These are phyloP conservation scores for Boletus huronensis DNA, from an alignment of 768 basidiomycete genomes.

Conservation along the genomic window DNA sequence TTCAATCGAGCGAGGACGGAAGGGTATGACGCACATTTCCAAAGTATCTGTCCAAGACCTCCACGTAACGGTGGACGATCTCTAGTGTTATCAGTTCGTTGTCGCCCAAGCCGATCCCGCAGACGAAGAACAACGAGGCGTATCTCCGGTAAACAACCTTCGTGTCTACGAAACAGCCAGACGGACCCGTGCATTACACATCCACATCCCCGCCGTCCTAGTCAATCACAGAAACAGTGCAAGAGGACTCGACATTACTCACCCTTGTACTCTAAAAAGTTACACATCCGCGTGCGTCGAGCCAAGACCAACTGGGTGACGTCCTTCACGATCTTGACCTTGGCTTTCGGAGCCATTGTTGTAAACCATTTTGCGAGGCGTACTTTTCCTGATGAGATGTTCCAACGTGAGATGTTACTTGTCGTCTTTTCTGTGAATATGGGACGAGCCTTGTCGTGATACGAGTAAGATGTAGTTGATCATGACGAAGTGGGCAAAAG, in stretches of 20 bases:
- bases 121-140: constrained; percentile 93
- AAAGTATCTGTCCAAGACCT: constrained; percentile 70
- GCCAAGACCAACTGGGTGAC: constrained; percentile 90
- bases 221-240: constrained; percentile 28
- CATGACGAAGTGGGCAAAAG: constrained; percentile 39
- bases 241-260: constrained; percentile 15
- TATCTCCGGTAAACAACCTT: constrained; percentile 95
- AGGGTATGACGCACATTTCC: constrained; percentile 35
- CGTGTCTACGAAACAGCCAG: constrained; percentile 44
- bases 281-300: constrained; percentile 88
- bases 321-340: constrained; percentile 92
- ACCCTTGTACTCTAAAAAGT: constrained; percentile 97
- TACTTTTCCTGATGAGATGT: constrained; percentile 66
- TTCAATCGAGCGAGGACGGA: neutral
- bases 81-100: constrained; percentile 93
- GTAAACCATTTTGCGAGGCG: constrained; percentile 96
- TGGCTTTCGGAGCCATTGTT: constrained; percentile 75
- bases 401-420: constrained; percentile 9
- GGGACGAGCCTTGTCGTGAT: constrained; percentile 76
- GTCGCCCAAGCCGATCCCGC: constrained; percentile 76
- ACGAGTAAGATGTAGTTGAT: constrained; percentile 93
- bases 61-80: constrained; percentile 91
- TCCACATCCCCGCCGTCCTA: neutral
- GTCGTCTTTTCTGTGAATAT: constrained; percentile 4
- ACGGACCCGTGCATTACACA: neutral